Evolutionary conservation across 805 yeast genomes (phyloP).

Genomic region (Wickerhamiella azyma): DNA sequence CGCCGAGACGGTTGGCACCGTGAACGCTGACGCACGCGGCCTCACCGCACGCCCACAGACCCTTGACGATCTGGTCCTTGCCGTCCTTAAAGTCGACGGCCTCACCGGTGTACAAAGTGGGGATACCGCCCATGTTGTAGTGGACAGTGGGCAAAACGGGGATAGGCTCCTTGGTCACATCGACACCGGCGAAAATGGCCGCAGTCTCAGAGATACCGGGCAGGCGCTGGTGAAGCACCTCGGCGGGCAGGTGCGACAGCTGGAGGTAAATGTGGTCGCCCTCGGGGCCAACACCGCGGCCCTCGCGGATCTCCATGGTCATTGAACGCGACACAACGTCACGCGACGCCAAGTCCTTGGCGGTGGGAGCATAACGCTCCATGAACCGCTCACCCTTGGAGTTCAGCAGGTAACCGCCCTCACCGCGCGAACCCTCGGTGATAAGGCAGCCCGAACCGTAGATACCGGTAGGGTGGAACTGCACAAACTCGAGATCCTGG

Average conservation of each 20-base stretch:
- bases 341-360: conserved; percentile 96
- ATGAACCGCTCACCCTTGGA: conserved; percentile 98
- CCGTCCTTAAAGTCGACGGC: conserved; percentile 77
- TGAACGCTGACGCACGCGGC: conserved; percentile 98
- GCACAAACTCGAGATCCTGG: conserved; percentile 94
- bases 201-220: conserved; percentile 99
- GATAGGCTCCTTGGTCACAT: conserved; percentile 97
- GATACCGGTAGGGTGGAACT: conserved; percentile 99
- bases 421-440: conserved; percentile 99
- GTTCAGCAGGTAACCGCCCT: conserved; percentile 95
- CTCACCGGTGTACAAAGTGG: conserved; percentile 96
- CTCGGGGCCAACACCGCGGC: conserved; percentile 96
- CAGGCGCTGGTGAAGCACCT: conserved; percentile 83
- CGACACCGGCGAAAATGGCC: conserved; percentile 96
- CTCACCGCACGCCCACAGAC: conserved; percentile 95
- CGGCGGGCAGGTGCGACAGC: conserved; percentile 84
- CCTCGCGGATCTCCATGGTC: conserved; percentile 96
- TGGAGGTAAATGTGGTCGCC: conserved; percentile 94
- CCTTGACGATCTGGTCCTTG: conserved; percentile 81
- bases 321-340: conserved; percentile 97
- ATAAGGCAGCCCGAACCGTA: conserved; percentile 98
- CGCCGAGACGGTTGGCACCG: conserved; percentile 99
- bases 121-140: conserved; percentile 99
- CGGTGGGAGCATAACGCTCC: conserved; percentile 99
- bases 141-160: conserved; percentile 97